These are phyloP conservation scores for Hyaloscypha finlandica DNA, from an alignment of 495 filamentous ascomycete genomes.

Conservation along the genomic window DNA sequence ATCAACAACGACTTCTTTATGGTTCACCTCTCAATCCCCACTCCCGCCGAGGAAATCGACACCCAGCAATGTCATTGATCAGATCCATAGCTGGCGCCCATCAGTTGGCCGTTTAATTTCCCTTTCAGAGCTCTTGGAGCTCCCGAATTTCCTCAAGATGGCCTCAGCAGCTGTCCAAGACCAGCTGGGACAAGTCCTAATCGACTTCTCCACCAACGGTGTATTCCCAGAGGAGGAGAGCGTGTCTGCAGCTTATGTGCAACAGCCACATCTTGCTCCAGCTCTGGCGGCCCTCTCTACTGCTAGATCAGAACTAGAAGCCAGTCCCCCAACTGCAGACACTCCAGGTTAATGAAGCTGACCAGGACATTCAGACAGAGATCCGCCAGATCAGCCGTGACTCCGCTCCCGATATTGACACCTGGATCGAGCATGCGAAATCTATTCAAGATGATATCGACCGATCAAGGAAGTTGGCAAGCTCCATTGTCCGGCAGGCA, in stretches of 20 bases:
- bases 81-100: not conserved
- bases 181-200: slow-evolving; percentile 62
- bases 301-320: slow-evolving; percentile 71
- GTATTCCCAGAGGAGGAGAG: slow-evolving; percentile 75
- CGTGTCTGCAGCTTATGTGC: slow-evolving; percentile 53
- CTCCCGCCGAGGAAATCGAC: not conserved
- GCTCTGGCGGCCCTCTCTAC: slow-evolving; percentile 65
- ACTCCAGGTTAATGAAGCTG: not conserved
- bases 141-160: slow-evolving; percentile 19
- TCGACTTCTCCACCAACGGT: slow-evolving; percentile 71
- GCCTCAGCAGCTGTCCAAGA: slow-evolving; percentile 12
- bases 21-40: not conserved
- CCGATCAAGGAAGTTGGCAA: slow-evolving; percentile 67
- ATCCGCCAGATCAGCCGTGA: slow-evolving; percentile 72
- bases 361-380: slow-evolving; percentile 38
- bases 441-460: slow-evolving; percentile 82
- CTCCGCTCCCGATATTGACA: slow-evolving; percentile 73
- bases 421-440: slow-evolving; percentile 82
- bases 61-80: not conserved
- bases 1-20: not conserved
- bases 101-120: not conserved
- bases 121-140: not conserved
- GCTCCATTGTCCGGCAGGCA: slow-evolving; percentile 71
- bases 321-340: slow-evolving; percentile 35
- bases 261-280: slow-evolving; percentile 47